A percentile compares a stretch with the other conserved stretches of the same genome.
Evolutionary conservation across 1,284 basidiomycete genomes (phyloP).

Genomic region (Leccinum glutinopallens): DNA sequence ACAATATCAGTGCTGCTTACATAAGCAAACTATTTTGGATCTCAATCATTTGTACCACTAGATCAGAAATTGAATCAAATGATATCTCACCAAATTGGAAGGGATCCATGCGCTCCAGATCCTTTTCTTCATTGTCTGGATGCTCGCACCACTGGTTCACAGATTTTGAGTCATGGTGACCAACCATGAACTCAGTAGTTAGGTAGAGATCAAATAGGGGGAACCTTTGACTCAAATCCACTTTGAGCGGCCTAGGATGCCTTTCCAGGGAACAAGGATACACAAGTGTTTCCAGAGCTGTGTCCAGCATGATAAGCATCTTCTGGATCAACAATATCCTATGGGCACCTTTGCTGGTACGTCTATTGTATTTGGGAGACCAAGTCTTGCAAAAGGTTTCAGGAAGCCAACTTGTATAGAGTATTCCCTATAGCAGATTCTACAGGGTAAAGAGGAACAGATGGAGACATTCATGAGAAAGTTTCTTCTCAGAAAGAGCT

Average conservation of each 20-base stretch:
- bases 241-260: neutral
- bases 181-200: neutral
- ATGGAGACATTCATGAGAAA: too few relatives aligned
- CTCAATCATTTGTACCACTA: too few relatives aligned
- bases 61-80: neutral
- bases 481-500: too few relatives aligned
- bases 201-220: neutral
- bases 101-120: neutral
- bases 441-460: too few relatives aligned
- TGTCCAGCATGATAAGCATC: neutral
- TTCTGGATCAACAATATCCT: too few relatives aligned
- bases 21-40: too few relatives aligned
- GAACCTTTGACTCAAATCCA: neutral
- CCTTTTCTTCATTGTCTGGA: neutral
- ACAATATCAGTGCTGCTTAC: too few relatives aligned
- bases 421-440: too few relatives aligned
- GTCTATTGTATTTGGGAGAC: too few relatives aligned
- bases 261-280: neutral
- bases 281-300: neutral
- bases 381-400: too few relatives aligned
- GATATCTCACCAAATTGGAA: neutral
- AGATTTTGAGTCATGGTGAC: neutral
- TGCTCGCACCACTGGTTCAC: neutral
- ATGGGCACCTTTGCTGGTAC: too few relatives aligned
- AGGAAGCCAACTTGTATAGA: too few relatives aligned